Base-by-base conservation (phyloP, 306 rosid genomes). In the Trifolium dubium region DNA sequence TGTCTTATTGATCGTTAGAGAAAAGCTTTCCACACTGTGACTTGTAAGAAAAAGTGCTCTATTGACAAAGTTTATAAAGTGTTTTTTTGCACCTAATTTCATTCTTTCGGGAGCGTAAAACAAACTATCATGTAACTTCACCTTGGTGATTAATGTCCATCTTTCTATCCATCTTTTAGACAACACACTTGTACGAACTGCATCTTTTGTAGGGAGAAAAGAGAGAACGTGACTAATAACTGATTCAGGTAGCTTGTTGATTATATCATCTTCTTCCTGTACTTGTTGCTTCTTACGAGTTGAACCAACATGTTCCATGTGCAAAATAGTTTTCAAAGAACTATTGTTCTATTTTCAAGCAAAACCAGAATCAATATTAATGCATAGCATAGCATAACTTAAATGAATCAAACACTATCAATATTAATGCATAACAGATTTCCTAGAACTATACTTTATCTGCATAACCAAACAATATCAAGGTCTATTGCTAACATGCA, bases 121-220 rank as follows among this genome's bases (percentile, higher is more conserved):
- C 7, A 23, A 10, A 23, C 5, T 10, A 49, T 71, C 77, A 10
- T 78, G 10, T 0, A 78, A 53, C 19, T 71, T 5, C 49, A 78
- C 8, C 29, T 46, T 64, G 40, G 82, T 54, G 73, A 71, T 18
- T 17, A 2, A 31, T 9, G 68, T 72, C 78, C 82, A 78, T 0
- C 35, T 10, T 4, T 41, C 3, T 3, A 14, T 9, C 82, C 77
- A 71, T 18, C 8, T 55, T 14, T 78, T 72, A 8, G 82, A 71
- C 14, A 71, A 43, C 2, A 78, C 73, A 54, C 77, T 41, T 47
- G 54, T 47, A 47, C 54, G 19, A 47, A 13, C 54, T 4, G 82
- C 82, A 1, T 72, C 73, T 41, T 72, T 32, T 0, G 63, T 34
- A 5, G 64, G 55, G 6, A 64, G 65, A 23, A 23, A 3, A 5